phyloP scores from a whole-genome alignment of 306 rosid species.

The Arachis stenosperma region DNA sequence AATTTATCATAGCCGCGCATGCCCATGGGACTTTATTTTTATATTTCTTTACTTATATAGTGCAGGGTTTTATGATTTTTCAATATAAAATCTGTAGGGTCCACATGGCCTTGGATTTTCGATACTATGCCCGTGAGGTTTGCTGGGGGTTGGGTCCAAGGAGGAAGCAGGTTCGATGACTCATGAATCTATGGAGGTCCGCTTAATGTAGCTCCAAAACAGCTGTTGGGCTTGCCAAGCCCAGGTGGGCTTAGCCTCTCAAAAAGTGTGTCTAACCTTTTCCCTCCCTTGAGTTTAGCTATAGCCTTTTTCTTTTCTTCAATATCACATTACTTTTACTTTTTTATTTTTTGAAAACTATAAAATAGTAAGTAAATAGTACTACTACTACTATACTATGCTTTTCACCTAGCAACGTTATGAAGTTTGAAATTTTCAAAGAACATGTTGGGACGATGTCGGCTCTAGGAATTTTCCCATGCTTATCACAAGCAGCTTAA shows the following conservation, averaged over 20 bases:
- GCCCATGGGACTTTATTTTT: background rate
- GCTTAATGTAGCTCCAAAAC: background rate
- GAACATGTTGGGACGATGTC: slow-evolving; percentile 39
- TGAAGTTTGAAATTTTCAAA: slow-evolving; percentile 29
- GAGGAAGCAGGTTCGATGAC: background rate
- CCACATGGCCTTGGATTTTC: background rate
- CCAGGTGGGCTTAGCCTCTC: background rate
- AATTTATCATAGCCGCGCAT: slow-evolving; percentile 26
- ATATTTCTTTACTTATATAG: background rate
- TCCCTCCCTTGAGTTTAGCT: background rate
- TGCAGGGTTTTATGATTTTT: background rate
- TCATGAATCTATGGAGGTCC: slow-evolving; percentile 9
- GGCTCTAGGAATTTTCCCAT: slow-evolving; percentile 23
- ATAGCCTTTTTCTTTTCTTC: slow-evolving; percentile 17
- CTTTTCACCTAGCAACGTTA: background rate
- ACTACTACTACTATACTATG: background rate
- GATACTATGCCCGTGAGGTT: background rate
- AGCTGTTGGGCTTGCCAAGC: background rate
- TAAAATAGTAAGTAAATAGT: too few relatives aligned
- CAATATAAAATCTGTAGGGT: background rate
- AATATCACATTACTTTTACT: background rate
- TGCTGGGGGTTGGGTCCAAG: background rate
- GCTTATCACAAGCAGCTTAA: slow-evolving; percentile 18
- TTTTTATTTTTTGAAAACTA: too few relatives aligned
- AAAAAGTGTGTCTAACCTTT: too few relatives aligned